phyloP scores from a whole-genome alignment of 352 stramenopile species.

The Phytophthora pisi region DNA sequence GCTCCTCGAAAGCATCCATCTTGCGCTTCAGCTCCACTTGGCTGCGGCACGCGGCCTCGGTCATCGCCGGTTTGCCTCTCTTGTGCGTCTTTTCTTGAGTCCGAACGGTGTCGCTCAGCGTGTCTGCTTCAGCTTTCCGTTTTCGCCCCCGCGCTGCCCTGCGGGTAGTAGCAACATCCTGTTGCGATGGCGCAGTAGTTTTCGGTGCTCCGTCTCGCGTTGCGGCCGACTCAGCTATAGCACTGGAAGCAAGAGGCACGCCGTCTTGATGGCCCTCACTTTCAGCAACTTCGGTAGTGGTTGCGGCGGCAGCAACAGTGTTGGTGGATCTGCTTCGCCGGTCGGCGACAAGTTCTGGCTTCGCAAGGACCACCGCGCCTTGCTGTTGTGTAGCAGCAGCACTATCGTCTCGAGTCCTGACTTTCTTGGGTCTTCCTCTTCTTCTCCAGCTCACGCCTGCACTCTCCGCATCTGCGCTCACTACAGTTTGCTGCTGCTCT shows the following conservation, averaged over 20 bases:
- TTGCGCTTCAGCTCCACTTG: slow-evolving; percentile 24
- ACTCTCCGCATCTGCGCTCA: not conserved
- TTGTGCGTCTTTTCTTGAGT: slow-evolving; percentile 12
- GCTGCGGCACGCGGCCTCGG: slow-evolving; percentile 18
- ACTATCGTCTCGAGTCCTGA: not conserved
- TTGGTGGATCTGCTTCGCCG: not conserved
- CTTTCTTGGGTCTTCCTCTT: not conserved
- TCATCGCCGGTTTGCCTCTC: slow-evolving; percentile 26
- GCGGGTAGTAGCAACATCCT: not conserved
- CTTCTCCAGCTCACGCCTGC: not conserved
- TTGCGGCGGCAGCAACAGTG: not conserved
- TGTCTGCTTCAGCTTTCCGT: slow-evolving; percentile 2
- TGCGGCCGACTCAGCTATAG: not conserved
- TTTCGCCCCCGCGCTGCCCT: slow-evolving; percentile 3
- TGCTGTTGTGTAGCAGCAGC: not conserved
- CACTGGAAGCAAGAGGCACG: not conserved
- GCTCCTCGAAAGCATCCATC: slow-evolving; percentile 32
- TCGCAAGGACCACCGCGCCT: not conserved
- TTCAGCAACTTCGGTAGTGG: not conserved
- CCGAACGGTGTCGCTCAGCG: not conserved
- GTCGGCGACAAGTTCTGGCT: not conserved
- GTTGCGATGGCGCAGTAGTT: not conserved
- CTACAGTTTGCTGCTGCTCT: not conserved
- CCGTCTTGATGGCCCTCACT: not conserved
- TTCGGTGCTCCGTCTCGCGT: slow-evolving; percentile 1